Evolutionary conservation across 148 eudicot species (phyloP), one percentile per base, ranked within the genome.

Genomic region (Dysphania ambrosioides): DNA sequence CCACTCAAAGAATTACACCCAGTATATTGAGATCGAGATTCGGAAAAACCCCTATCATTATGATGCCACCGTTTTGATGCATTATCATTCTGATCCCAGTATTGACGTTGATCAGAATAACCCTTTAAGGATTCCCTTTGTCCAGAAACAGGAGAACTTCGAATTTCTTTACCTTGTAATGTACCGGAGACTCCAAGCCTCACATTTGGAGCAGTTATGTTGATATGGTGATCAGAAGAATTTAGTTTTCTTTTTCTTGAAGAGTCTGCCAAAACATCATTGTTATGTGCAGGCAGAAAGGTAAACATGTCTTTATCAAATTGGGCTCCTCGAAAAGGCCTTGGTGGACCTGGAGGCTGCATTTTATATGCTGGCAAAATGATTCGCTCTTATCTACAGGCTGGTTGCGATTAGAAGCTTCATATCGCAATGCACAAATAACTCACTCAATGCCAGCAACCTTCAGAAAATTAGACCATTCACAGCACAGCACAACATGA

Each of bases 221-320:
- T 26, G 31, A 67, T 79, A 15, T 73, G 74, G 40, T 58, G 69
- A 85, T 81, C 84, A 51, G 56, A 72, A 47, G 76, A 68, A 59
- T 29, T 23, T 49, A 53, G 53, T 72, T 84, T 86, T 77, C 83
- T 84, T 75, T 84, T 87, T 72, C 87, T 80, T 36, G 85, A 65
- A 62, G 80, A 26, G 51, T 77, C 83, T 34, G 23, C 51, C n/a
- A 31, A 34, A 68, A 53, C 57, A 76, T 77, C 80, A 38, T 36
- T 69, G 32, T 68, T 60, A 47, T 24, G 59, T 58, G 72, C 60
- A 56, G 79, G 83, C 24, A 72, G 65, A 72, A 71, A 76, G 27
- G 83, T 76, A 60, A 80, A 80, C 83, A 76, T 76, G 73, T 76
- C 73, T 71, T 80, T 80, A 58, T 80, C 79, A 80, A 72, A 76